Evolutionary conservation across 805 yeast genomes (phyloP), one percentile per base, ranked within the genome.

Genomic region (Pichia thaimueangensis): DNA sequence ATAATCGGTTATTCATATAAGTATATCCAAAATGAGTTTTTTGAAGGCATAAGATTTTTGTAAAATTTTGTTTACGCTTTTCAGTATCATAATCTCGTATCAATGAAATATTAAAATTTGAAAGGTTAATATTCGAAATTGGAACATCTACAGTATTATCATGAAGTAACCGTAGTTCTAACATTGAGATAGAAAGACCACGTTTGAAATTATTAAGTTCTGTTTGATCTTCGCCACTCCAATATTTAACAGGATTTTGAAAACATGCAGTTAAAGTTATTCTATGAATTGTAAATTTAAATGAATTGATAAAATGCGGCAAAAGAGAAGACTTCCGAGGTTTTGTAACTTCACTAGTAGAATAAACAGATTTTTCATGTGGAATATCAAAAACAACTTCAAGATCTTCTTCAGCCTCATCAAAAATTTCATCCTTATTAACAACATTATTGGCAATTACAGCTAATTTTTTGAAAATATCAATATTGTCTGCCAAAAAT

Each of bases 191-290:
- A 5, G 42, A 30, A 35, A 56, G 30, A 23, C 67, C 67, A 39
- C 67, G 52, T 29, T 56, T 45, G 42, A 32, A 59, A 4, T 37
- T 45, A 37, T 59, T 59, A 44, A 62, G 28, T 12, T 50, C 54
- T 0, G 61, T 43, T 42, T 59, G 63, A 41, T 59, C 63, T 11
- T 46, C 48, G 5, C 56, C 56, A 31, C 51, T 51, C 43, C 53
- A 62, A 41, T 50, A 60, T 28, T 50, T 50, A 7, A 61, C 52
- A 5, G 65, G 66, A 35, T 50, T 58, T n/a, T 32, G 20, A 34
- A 61, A 62, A 35, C 63, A 58, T 2, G 61, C 42, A 7, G 53
- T 42, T 21, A 60, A 37, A 15, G 42, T 52, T 17, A 59, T 15
- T 5, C 36, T 25, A 17, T 47, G 40, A 22, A 59, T 25, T 4